phyloP scores from a whole-genome alignment of 495 filamentous ascomycete species.

The Staphylotrichum longicolle region DNA sequence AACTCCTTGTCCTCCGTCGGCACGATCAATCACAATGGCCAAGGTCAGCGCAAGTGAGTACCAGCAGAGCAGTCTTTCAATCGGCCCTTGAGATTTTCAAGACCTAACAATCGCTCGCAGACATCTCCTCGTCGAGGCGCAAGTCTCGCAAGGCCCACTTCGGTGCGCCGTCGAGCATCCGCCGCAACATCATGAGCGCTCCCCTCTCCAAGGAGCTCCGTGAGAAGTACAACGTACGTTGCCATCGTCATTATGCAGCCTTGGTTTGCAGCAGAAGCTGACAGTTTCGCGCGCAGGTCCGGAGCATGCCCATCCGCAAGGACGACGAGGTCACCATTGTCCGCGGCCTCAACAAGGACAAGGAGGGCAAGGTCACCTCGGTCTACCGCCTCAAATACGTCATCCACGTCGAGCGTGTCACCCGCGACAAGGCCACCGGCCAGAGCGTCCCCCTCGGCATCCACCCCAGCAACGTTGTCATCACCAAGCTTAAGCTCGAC shows the following conservation, averaged over 20 bases:
- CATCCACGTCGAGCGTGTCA: slow-evolving; percentile 88
- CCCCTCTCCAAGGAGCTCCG: slow-evolving; percentile 92
- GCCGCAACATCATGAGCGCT: slow-evolving; percentile 91
- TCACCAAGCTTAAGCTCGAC: slow-evolving; percentile 97
- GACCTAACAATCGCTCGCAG: slow-evolving; percentile 32
- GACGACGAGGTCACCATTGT: slow-evolving; percentile 92
- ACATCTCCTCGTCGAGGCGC: slow-evolving; percentile 67
- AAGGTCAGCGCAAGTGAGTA: slow-evolving; percentile 37
- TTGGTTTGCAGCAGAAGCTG: background rate
- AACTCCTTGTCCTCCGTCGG: slow-evolving; percentile 32
- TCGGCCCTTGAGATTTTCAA: background rate
- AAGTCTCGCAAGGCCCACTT: slow-evolving; percentile 99
- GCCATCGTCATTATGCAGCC: background rate
- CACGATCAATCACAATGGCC: slow-evolving; percentile 37
- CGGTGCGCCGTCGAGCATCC: slow-evolving; percentile 82
- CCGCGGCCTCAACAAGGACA: slow-evolving; percentile 88
- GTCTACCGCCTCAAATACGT: slow-evolving; percentile 98
- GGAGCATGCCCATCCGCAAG: slow-evolving; percentile 95
- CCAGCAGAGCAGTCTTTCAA: background rate
- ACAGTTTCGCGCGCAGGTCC: slow-evolving; percentile 59
- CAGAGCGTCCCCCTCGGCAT: slow-evolving; percentile 86
- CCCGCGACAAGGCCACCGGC: slow-evolving; percentile 90
- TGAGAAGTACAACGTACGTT: slow-evolving; percentile 88
- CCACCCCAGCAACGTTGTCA: slow-evolving; percentile 87
- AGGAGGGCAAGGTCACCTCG: slow-evolving; percentile 89